Conservation (phyloP, 345 rosid genomes). For the Erodium maritimum region DNA sequence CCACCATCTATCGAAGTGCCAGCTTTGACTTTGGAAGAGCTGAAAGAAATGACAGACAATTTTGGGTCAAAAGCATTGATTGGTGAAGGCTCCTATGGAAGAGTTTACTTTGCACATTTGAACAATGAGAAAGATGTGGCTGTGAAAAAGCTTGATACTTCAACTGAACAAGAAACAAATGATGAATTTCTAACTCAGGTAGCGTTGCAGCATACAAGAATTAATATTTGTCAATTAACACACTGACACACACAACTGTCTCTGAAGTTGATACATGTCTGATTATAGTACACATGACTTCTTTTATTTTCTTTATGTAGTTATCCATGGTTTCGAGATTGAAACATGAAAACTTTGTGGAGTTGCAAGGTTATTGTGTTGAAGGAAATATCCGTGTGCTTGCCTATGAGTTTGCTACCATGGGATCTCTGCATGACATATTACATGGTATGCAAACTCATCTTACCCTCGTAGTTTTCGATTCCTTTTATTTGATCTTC, state of each 20-base stretch:
- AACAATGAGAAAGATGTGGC: conserved; percentile 15
- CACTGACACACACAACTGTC: no score
- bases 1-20: conserved; percentile 21
- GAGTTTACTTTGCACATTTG: conserved; percentile 24
- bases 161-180: conserved; percentile 20
- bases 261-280: no score
- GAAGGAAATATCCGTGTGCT: conserved; percentile 21
- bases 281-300: background rate
- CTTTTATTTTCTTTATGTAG: conserved; percentile 10
- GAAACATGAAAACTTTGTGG: conserved; percentile 26
- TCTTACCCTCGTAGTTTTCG: background rate
- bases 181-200: conserved; percentile 24
- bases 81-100: conserved; percentile 32
- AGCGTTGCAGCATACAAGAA: background rate
- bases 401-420: conserved; percentile 20
- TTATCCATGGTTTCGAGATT: conserved; percentile 25
- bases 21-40: conserved; percentile 16
- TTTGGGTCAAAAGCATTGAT: conserved; percentile 26
- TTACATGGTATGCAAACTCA: conserved; percentile 17
- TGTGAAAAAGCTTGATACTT: conserved; percentile 27
- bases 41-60: conserved; percentile 15
- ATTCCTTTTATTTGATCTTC: background rate
- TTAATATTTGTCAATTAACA: no score
- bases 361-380: conserved; percentile 25
- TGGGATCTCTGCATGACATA: conserved; percentile 30